phyloP scores from a whole-genome alignment of 441 rosid genomes.

The Brassica balearica region DNA sequence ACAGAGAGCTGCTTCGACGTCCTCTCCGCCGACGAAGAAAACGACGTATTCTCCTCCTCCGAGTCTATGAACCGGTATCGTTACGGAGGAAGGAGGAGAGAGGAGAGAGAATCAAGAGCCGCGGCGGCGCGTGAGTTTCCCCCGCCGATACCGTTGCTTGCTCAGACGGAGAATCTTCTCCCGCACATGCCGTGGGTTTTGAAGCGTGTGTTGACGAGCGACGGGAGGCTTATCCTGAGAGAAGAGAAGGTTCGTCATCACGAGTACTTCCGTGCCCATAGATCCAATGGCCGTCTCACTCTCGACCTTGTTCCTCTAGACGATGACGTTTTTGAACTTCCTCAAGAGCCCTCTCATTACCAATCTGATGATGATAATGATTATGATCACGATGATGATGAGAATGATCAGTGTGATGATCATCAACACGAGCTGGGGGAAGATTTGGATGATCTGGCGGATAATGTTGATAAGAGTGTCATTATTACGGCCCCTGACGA shows the following conservation, averaged over 20 bases:
- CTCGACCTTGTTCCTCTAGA: conserved; percentile 55
- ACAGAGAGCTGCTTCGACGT: conserved; percentile 57
- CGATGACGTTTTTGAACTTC: conserved; percentile 40
- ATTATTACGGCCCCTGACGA: not conserved
- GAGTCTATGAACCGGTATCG: conserved; percentile 23
- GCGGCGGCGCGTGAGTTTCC: conserved; percentile 46
- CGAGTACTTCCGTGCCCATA: conserved; percentile 53
- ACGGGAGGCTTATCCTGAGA: conserved; percentile 54
- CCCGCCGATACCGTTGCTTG: conserved; percentile 44
- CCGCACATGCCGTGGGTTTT: conserved; percentile 60
- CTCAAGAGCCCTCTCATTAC: conserved; percentile 26
- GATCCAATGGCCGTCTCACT: conserved; percentile 55
- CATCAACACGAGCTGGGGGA: conserved; percentile 4
- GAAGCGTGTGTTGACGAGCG: conserved; percentile 49
- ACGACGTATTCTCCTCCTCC: conserved; percentile 31
- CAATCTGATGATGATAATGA: conserved; percentile 23
- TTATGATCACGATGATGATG: conserved; percentile 1
- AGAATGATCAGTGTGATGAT: not conserved
- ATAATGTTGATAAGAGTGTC: conserved; percentile 10
- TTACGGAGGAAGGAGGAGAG: conserved; percentile 37
- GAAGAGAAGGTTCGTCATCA: conserved; percentile 60
- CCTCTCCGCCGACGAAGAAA: conserved; percentile 6
- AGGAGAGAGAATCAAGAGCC: conserved; percentile 37
- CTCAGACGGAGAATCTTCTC: conserved; percentile 54
- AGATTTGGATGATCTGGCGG: conserved; percentile 29